phyloP scores from a whole-genome alignment of 176 grass and related monocot genomes.

The Otatea glauca region DNA sequence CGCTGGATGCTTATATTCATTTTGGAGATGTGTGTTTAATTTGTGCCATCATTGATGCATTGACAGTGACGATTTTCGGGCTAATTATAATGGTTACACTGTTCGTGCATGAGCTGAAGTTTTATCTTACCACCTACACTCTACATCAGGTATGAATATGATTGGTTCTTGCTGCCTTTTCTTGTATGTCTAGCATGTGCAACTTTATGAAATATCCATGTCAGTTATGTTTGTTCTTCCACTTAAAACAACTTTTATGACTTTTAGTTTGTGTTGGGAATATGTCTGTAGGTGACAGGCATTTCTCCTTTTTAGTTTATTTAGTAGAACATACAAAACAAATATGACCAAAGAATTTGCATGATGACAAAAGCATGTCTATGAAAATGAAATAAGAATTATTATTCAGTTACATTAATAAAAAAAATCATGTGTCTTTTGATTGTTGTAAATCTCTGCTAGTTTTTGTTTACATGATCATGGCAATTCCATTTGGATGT shows the following conservation, averaged over 20 bases:
- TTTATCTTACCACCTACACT: slow-evolving; percentile 89
- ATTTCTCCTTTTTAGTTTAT: slow-evolving; percentile 15
- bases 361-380: slow-evolving; percentile 11
- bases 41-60: not conserved
- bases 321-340: not conserved
- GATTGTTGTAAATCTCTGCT: slow-evolving; percentile 1
- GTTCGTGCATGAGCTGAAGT: slow-evolving; percentile 80
- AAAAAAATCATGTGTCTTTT: not conserved
- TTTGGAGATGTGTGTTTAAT: slow-evolving; percentile 24
- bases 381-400: not conserved
- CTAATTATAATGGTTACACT: slow-evolving; percentile 85
- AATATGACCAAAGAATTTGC: not conserved
- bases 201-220: not conserved
- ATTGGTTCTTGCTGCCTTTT: not conserved
- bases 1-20: not conserved
- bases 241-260: not conserved
- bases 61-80: slow-evolving; percentile 81
- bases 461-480: not conserved
- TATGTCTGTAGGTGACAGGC: not conserved
- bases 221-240: not conserved
- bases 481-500: not conserved
- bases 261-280: not conserved
- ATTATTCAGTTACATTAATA: not conserved
- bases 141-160: slow-evolving; percentile 85
- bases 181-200: not conserved